phyloP scores from a whole-genome alignment of 2,329 filamentous ascomycete genomes.

The Geoglossum cookeanum region DNA sequence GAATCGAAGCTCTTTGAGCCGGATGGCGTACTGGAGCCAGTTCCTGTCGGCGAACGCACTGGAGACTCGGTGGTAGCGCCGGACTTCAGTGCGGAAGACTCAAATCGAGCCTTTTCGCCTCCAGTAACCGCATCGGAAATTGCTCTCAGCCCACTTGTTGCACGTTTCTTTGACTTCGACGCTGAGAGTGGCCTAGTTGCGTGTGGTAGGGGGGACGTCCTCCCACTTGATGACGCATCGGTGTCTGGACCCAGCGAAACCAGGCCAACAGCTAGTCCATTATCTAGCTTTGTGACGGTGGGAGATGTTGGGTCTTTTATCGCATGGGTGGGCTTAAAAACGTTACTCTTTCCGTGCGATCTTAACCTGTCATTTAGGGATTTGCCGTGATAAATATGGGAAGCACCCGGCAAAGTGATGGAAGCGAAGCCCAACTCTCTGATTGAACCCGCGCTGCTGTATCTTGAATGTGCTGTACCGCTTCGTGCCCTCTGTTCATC shows the following conservation, averaged over 20 bases:
- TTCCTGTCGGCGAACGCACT: slow-evolving; percentile 42
- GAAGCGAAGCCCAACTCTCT: slow-evolving; percentile 26
- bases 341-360: neutral
- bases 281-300: slow-evolving; percentile 32
- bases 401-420: slow-evolving; percentile 12
- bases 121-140: slow-evolving; percentile 56
- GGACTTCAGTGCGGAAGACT: slow-evolving; percentile 20
- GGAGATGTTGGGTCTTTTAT: slow-evolving; percentile 22
- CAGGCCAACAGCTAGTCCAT: slow-evolving; percentile 19
- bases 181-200: neutral
- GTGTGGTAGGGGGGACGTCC: slow-evolving; percentile 25
- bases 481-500: slow-evolving; percentile 51
- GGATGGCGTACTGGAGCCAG: slow-evolving; percentile 52
- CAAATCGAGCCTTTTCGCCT: slow-evolving; percentile 28
- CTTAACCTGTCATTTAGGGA: slow-evolving; percentile 19
- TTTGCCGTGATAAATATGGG: slow-evolving; percentile 50
- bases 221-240: slow-evolving; percentile 25
- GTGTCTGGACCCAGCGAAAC: slow-evolving; percentile 27
- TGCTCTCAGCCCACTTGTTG: slow-evolving; percentile 44
- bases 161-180: neutral
- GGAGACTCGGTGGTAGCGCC: slow-evolving; percentile 32
- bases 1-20: slow-evolving; percentile 56
- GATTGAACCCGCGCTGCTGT: slow-evolving; percentile 60
- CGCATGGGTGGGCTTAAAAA: neutral
- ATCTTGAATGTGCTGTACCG: slow-evolving; percentile 54